phyloP scores from a whole-genome alignment of 2,329 filamentous ascomycete species.

The Teratosphaeria destructans region DNA sequence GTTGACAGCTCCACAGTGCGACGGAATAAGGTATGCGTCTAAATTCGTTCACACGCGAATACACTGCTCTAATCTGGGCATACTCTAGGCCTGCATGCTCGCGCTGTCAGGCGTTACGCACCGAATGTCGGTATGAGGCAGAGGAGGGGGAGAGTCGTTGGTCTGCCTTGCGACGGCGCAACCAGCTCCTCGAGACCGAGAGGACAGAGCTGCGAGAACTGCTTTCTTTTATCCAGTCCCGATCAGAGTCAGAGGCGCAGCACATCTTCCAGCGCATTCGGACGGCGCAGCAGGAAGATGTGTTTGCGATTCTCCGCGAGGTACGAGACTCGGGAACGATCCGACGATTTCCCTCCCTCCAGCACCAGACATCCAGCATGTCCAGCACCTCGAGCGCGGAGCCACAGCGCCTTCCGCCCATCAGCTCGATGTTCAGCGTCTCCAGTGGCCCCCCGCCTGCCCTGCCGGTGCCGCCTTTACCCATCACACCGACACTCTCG shows the following conservation, averaged over 20 bases:
- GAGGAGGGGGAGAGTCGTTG: slow-evolving; percentile 25
- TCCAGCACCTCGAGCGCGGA: neutral
- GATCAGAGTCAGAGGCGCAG: slow-evolving; percentile 19
- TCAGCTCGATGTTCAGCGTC: slow-evolving; percentile 4
- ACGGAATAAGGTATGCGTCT: slow-evolving; percentile 6
- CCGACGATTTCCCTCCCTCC: neutral
- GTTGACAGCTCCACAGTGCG: slow-evolving; percentile 5
- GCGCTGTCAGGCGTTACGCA: slow-evolving; percentile 19
- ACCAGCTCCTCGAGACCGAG: slow-evolving; percentile 21
- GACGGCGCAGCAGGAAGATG: slow-evolving; percentile 11
- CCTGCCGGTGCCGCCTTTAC: neutral
- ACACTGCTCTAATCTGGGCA: neutral
- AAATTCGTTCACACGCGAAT: neutral
- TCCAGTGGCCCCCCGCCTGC: neutral
- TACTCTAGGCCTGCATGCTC: slow-evolving; percentile 18
- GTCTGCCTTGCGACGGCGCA: slow-evolving; percentile 23
- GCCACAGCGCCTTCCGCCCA: slow-evolving; percentile 4
- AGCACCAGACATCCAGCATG: neutral
- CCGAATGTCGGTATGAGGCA: slow-evolving; percentile 23
- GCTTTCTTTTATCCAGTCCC: slow-evolving; percentile 16
- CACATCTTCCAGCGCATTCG: slow-evolving; percentile 22
- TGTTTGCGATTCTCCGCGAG: slow-evolving; percentile 13
- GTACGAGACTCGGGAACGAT: slow-evolving; percentile 1
- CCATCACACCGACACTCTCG: neutral
- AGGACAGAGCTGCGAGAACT: slow-evolving; percentile 21